Evolutionary conservation across 805 yeast genomes (phyloP).

Genomic region (Zygosaccharomyces rouxii): DNA sequence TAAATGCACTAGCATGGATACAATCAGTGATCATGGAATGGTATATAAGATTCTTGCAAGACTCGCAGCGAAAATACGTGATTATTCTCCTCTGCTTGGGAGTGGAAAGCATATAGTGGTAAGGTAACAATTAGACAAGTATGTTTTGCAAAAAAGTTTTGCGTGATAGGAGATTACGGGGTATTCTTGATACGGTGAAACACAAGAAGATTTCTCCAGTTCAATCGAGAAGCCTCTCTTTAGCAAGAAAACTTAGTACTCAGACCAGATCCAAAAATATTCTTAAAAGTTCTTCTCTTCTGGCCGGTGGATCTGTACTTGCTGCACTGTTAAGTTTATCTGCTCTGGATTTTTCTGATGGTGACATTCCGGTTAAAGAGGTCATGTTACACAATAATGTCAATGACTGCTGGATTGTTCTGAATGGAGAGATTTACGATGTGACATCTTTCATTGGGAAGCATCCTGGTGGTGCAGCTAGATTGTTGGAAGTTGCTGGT

Average conservation of each 20-base stretch:
- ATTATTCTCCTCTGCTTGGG: too few relatives aligned
- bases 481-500: constrained; percentile 76
- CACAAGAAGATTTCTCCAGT: not conserved
- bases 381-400: constrained; percentile 49
- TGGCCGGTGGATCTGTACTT: constrained; percentile 14
- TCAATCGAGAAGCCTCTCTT: not conserved
- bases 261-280: not conserved
- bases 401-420: constrained; percentile 76
- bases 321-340: constrained; percentile 12
- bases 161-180: not conserved
- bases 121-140: not conserved
- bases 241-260: not conserved
- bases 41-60: not conserved
- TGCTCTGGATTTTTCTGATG: constrained; percentile 8
- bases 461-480: constrained; percentile 86
- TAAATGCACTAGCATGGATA: not conserved
- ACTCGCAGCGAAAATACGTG: too few relatives aligned
- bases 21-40: not conserved
- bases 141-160: not conserved
- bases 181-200: not conserved
- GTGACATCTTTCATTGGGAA: constrained; percentile 69
- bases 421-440: constrained; percentile 75
- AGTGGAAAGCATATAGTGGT: not conserved
- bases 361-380: constrained; percentile 14
- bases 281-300: constrained; percentile 4